Evolutionary conservation across 179 eudicot genomes (phyloP).

Genomic region (Silene noctiflora): DNA sequence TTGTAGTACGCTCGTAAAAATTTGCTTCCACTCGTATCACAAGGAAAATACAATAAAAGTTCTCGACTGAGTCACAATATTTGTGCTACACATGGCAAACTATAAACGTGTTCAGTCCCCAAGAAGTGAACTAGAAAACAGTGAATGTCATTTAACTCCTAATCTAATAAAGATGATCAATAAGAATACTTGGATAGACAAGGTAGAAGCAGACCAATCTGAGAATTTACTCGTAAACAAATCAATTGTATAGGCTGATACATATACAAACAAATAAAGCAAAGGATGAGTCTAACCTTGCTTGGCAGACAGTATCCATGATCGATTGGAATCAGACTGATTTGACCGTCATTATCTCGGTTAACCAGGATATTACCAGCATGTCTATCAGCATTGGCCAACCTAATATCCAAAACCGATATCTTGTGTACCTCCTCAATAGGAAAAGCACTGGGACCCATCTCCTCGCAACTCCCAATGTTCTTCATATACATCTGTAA

Average conservation of each 20-base stretch:
- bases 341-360: slow-evolving; percentile 38
- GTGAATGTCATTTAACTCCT: not conserved
- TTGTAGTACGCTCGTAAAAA: not conserved
- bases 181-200: not conserved
- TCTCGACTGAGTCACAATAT: not conserved
- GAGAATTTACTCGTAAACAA: not conserved
- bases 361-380: slow-evolving; percentile 73
- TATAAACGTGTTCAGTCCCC: not conserved
- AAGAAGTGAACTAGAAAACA: not conserved
- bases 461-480: slow-evolving; percentile 79
- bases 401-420: slow-evolving; percentile 67
- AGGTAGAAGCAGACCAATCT: not conserved
- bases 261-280: slow-evolving; percentile 9
- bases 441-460: slow-evolving; percentile 73
- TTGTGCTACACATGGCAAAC: not conserved
- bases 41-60: not conserved
- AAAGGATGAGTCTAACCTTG: slow-evolving; percentile 37
- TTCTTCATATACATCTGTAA: slow-evolving; percentile 79
- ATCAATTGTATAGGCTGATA: not conserved
- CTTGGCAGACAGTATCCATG: slow-evolving; percentile 79
- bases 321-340: slow-evolving; percentile 58
- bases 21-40: not conserved
- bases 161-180: not conserved
- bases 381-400: slow-evolving; percentile 87
- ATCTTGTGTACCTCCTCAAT: slow-evolving; percentile 82